phyloP scores from a whole-genome alignment of 495 filamentous ascomycete genomes.

The Penicillium tannophilum region DNA sequence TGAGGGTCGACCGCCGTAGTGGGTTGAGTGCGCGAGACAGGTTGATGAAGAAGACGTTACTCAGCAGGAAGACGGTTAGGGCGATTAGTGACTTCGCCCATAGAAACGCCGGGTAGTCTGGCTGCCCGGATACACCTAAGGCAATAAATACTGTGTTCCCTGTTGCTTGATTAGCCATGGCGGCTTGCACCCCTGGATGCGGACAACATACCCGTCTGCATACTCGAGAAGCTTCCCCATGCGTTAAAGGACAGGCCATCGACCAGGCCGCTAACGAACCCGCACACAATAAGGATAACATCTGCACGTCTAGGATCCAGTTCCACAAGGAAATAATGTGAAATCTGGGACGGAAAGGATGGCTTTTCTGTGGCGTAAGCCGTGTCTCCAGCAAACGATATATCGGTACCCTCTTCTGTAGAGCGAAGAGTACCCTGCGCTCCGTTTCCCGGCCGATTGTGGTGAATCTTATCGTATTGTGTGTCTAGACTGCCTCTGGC shows the following conservation, averaged over 20 bases:
- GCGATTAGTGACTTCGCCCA: constrained; percentile 48
- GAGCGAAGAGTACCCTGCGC: too few relatives aligned
- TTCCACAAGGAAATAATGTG: constrained; percentile 10
- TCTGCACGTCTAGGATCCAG: constrained; percentile 34
- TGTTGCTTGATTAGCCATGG: constrained; percentile 14
- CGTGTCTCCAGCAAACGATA: too few relatives aligned
- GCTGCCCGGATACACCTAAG: constrained; percentile 40
- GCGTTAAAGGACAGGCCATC: constrained; percentile 47
- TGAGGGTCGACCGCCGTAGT: constrained; percentile 52
- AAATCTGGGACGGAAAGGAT: neutral
- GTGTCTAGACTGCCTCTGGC: too few relatives aligned
- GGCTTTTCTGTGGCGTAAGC: too few relatives aligned
- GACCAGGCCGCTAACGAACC: constrained; percentile 42
- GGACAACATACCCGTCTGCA: constrained; percentile 53
- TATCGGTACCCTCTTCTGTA: too few relatives aligned
- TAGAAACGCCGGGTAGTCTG: constrained; percentile 38
- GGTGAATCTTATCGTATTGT: too few relatives aligned
- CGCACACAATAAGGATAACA: constrained; percentile 38
- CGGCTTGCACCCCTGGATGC: neutral
- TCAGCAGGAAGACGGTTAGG: constrained; percentile 31
- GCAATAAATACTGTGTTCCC: constrained; percentile 47
- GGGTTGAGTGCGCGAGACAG: constrained; percentile 30
- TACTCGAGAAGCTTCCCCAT: constrained; percentile 59
- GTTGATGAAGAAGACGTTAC: constrained; percentile 42
- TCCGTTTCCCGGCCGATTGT: too few relatives aligned